These are phyloP conservation scores for Blastocystis sp. DNA, from an alignment of 352 stramenopile genomes.

Conservation along the genomic window DNA sequence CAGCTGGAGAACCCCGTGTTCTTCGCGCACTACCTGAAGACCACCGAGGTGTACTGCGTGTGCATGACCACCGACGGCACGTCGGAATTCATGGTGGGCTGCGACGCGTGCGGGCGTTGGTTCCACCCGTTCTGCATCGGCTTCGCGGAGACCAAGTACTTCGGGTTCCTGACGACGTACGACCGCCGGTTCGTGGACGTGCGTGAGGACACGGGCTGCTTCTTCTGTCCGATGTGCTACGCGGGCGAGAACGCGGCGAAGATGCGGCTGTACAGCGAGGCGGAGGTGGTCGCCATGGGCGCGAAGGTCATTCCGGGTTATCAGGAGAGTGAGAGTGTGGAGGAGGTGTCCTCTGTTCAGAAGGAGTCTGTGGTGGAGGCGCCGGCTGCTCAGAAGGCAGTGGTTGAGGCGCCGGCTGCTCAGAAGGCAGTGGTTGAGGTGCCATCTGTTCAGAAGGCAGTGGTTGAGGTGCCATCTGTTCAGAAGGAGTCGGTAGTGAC, in stretches of 20 bases:
- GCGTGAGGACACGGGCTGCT: not conserved
- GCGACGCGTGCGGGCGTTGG: constrained; percentile 33
- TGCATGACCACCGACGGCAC: not conserved
- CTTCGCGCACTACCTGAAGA: not conserved
- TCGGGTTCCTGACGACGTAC: constrained; percentile 23
- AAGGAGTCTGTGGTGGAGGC: not conserved
- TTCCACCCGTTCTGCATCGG: constrained; percentile 60
- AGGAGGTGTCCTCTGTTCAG: not conserved
- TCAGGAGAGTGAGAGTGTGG: not conserved
- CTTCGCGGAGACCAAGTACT: constrained; percentile 39
- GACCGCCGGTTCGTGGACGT: constrained; percentile 7
- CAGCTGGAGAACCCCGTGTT: not conserved
- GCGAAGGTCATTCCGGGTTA: not conserved
- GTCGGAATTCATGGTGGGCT: constrained; percentile 49
- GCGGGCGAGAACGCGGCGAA: constrained; percentile 15
- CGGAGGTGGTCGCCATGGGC: constrained; percentile 2
- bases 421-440: not conserved
- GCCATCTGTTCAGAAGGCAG: not conserved
- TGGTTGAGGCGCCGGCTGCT: not conserved
- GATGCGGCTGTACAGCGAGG: constrained; percentile 13
- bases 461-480: not conserved
- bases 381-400: not conserved
- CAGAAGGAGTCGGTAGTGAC: not conserved
- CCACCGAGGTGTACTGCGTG: constrained; percentile 16
- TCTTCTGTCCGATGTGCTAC: constrained; percentile 48